A percentile compares a stretch with the other conserved stretches of the same genome.
Evolutionary conservation across 2,329 filamentous ascomycete species (phyloP).

Genomic region (Pseudocercospora vitis): DNA sequence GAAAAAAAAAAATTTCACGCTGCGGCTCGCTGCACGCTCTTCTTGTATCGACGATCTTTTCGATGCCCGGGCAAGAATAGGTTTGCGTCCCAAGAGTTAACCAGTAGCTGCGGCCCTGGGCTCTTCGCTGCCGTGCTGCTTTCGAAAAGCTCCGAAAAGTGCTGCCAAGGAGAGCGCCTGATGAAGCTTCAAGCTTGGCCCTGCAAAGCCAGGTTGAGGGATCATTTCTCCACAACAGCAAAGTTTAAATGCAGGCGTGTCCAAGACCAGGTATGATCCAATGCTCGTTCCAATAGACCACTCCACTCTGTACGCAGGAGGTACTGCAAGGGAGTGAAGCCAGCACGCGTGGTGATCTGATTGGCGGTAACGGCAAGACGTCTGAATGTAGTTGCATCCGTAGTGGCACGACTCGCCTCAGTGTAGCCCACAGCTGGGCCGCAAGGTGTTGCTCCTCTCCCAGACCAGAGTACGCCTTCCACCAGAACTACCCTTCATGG

Average conservation of each 20-base stretch:
- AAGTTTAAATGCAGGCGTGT: background rate
- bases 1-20: background rate
- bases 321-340: background rate
- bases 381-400: no score
- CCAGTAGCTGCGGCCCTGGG: no score
- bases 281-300: constrained; percentile 1
- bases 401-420: no score
- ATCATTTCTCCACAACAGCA: background rate
- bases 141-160: no score
- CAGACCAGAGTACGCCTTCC: background rate
- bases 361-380: no score
- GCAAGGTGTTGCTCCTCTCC: background rate
- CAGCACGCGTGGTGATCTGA: background rate
- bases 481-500: background rate
- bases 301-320: background rate
- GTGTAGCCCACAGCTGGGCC: no score
- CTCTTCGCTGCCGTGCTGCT: no score
- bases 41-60: background rate
- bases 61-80: background rate
- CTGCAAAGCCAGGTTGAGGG: background rate
- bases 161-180: no score
- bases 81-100: background rate
- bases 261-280: background rate
- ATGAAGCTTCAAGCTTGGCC: background rate
- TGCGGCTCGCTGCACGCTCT: background rate